Conservation (phyloP, 164 flowering plant species). For the Berberis thunbergii region DNA sequence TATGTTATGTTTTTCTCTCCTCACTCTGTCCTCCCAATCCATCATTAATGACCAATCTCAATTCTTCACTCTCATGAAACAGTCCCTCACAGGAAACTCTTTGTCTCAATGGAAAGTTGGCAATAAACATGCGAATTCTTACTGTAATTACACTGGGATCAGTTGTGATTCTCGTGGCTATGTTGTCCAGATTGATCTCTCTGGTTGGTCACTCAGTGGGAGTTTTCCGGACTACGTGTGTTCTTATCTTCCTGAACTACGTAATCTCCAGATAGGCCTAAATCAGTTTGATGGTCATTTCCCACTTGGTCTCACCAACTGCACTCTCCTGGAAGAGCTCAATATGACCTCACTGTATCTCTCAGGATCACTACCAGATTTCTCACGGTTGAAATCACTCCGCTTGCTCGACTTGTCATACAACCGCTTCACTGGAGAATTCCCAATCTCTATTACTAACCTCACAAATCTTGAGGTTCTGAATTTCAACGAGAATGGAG, state of each 20-base stretch:
- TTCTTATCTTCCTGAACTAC: slow-evolving; percentile 51
- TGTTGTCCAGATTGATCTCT: slow-evolving; percentile 41
- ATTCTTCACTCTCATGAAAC: slow-evolving; percentile 62
- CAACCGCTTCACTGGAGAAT: slow-evolving; percentile 56
- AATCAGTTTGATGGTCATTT: slow-evolving; percentile 46
- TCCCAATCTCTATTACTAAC: slow-evolving; percentile 60
- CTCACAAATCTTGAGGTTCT: slow-evolving; percentile 64
- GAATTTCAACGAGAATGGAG: slow-evolving; percentile 49
- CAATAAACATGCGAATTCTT: slow-evolving; percentile 11
- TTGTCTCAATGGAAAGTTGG: slow-evolving; percentile 39
- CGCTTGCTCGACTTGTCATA: slow-evolving; percentile 54
- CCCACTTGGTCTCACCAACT: slow-evolving; percentile 44
- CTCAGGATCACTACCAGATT: slow-evolving; percentile 49
- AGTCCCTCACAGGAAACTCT: slow-evolving; percentile 39
- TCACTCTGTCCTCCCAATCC: slow-evolving; percentile 16
- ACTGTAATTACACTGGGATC: slow-evolving; percentile 60
- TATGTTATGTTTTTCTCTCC: slow-evolving; percentile 16
- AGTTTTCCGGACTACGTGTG: slow-evolving; percentile 52
- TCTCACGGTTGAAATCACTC: slow-evolving; percentile 45
- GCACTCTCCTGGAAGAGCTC: slow-evolving; percentile 64
- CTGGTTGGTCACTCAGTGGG: slow-evolving; percentile 54
- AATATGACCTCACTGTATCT: slow-evolving; percentile 31
- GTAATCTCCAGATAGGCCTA: slow-evolving; percentile 37
- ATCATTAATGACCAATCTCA: slow-evolving; percentile 30
- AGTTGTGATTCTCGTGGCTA: slow-evolving; percentile 43